Evolutionary conservation across 2,329 filamentous ascomycete species (phyloP).

Genomic region (Ramularia endophylla): DNA sequence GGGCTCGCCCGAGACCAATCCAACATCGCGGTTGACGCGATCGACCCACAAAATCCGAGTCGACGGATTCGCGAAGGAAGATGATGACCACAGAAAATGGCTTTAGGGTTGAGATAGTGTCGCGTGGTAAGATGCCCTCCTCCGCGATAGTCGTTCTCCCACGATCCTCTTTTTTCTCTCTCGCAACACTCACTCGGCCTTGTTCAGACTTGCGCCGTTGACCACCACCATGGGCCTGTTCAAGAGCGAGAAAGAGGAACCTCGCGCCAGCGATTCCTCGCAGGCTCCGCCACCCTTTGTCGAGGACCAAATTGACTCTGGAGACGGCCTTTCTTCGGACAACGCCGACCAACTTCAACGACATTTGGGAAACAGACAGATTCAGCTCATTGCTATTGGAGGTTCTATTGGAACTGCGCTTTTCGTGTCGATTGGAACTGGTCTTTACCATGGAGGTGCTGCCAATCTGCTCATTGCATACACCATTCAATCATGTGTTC

Average conservation of each 20-base stretch:
- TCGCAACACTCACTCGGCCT: no score
- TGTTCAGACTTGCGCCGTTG: no score
- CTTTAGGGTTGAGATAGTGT: no score
- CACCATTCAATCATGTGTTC: constrained; percentile 48
- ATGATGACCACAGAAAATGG: no score
- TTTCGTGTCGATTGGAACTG: constrained; percentile 49
- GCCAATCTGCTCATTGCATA: constrained; percentile 55
- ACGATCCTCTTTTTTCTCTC: no score
- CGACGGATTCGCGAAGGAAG: no score
- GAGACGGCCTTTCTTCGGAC: constrained; percentile 14
- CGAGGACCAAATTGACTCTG: constrained; percentile 1
- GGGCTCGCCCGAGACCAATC: no score
- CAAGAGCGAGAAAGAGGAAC: not conserved
- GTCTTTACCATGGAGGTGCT: constrained; percentile 46
- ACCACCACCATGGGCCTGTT: constrained; percentile 1
- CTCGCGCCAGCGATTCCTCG: not conserved
- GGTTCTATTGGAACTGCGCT: constrained; percentile 30
- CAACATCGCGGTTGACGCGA: no score
- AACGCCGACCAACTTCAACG: constrained; percentile 28
- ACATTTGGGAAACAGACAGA: constrained; percentile 29
- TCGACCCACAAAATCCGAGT: no score
- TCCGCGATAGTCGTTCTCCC: no score
- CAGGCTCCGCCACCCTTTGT: not conserved
- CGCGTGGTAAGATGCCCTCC: no score
- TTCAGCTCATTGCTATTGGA: constrained; percentile 34